Percentiles rank a stretch among this genome's conserved stretches.
Conservation (phyloP, 805 yeast species). For the Candida nemodendra region DNA sequence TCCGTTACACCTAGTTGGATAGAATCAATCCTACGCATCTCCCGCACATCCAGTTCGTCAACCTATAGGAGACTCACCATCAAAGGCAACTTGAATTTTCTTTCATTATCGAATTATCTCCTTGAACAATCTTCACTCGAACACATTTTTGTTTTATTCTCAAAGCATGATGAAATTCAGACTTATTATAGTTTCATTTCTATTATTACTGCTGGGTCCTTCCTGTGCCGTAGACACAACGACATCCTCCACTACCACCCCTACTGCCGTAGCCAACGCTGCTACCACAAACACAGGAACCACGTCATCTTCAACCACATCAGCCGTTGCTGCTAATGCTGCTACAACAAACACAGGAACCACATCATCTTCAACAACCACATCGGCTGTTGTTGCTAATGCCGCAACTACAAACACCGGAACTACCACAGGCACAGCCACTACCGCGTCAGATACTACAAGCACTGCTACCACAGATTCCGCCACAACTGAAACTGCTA, state of each 20-base stretch:
- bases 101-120: too few species aligned
- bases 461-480: slow-evolving; percentile 9
- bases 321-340: slow-evolving; percentile 6
- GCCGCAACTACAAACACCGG: slow-evolving; percentile 14
- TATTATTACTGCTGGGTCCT: neutral
- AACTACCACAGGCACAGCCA: slow-evolving; percentile 8
- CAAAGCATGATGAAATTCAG: neutral
- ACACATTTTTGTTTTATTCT: neutral
- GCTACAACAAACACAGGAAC: slow-evolving; percentile 9
- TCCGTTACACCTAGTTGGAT: too few species aligned
- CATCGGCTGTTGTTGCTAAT: slow-evolving; percentile 8
- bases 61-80: too few species aligned
- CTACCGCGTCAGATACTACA: slow-evolving; percentile 9
- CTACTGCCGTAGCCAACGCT: slow-evolving; percentile 4
- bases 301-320: slow-evolving; percentile 2
- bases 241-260: slow-evolving; percentile 2
- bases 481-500: slow-evolving; percentile 11
- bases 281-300: slow-evolving; percentile 2
- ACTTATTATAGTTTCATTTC: neutral
- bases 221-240: slow-evolving; percentile 2
- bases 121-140: too few species aligned
- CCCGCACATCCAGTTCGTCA: too few species aligned
- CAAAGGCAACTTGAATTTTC: too few species aligned
- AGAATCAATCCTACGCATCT: too few species aligned
- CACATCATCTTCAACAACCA: slow-evolving; percentile 6